phyloP scores from a whole-genome alignment of 129 eudicot genomes.

The Solidago caesia region DNA sequence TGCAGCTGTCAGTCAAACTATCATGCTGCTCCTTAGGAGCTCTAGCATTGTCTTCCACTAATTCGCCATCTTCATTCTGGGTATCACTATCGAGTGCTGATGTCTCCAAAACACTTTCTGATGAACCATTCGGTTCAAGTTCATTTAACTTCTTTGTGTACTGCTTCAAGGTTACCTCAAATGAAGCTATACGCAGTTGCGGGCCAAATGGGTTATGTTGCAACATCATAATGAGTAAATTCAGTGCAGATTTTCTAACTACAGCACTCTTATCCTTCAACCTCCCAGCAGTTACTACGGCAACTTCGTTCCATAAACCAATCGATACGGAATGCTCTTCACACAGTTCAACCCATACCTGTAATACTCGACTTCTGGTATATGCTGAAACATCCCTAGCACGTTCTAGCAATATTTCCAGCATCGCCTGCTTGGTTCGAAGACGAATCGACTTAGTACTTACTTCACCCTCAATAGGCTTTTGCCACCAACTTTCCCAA shows the following conservation, averaged over 20 bases:
- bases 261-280: conserved; percentile 93
- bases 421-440: conserved; percentile 94
- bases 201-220: conserved; percentile 99
- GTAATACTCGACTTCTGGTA: conserved; percentile 89
- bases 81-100: conserved; percentile 42
- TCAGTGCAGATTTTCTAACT: conserved; percentile 89
- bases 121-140: conserved; percentile 53
- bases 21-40: conserved; percentile 42
- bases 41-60: conserved; percentile 39
- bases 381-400: conserved; percentile 96
- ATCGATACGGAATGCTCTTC: conserved; percentile 90
- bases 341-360: conserved; percentile 92
- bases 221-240: conserved; percentile 83
- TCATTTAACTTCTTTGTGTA: conserved; percentile 86
- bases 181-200: conserved; percentile 77
- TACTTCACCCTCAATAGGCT: conserved; percentile 87
- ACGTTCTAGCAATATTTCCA: conserved; percentile 91
- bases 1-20: conserved; percentile 79
- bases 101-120: conserved; percentile 50
- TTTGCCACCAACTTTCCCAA: conserved; percentile 81
- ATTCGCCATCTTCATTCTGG: conserved; percentile 56
- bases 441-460: conserved; percentile 87
- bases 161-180: conserved; percentile 83
- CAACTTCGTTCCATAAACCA: conserved; percentile 97
- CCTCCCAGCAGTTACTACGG: conserved; percentile 91